Evolutionary conservation across 495 filamentous ascomycete genomes (phyloP), one percentile per base, ranked within the genome.

Genomic region (Neurospora pannonica): DNA sequence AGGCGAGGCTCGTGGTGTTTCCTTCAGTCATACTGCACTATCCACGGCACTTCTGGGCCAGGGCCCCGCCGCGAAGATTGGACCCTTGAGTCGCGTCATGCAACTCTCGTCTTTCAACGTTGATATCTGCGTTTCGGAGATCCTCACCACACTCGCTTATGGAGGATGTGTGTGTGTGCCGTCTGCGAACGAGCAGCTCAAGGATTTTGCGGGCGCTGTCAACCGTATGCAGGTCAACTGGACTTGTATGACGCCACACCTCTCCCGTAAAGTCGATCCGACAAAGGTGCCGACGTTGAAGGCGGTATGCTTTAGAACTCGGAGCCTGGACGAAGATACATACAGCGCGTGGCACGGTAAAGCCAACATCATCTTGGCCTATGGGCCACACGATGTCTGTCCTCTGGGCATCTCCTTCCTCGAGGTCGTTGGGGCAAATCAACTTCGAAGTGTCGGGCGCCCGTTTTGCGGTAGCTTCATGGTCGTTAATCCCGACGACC

Each of bases 81-180:
- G 85, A 42, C 76, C 84, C 0, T 77, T 80, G 0, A 88, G 88
- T 19, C 82, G 89, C 5, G 86, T 90, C 9, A 84, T 94, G 75
- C 91, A 94, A 74, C 89, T 92, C 72, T 90, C 91, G 2, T 89
- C 89, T 67, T 92, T 89, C 77, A 89, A 89, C 2, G 92, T 92
- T 46, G 92, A 94, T 74, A 87, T 89, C 38, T 89, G 89, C 60
- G 83, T 93, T 24, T 78, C 88, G 5, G 92, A 94, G 72, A 89
- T 92, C 5, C 87, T 92, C 71, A 88, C 89, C 6, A 90, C 90
- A 0, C 81, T 94, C 2, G 88, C 89, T 9, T 76, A 81, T 28
- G 87, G 87, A 7, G 86, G 82, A 24, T 86, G 84, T 72, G 80
- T 89, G 36, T 88, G 86, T 72, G 77, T 89, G 31, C 86, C 86